phyloP scores from a whole-genome alignment of 192 early-diverging fungal genomes.

The Gryganskiella cystojenkinii region DNA sequence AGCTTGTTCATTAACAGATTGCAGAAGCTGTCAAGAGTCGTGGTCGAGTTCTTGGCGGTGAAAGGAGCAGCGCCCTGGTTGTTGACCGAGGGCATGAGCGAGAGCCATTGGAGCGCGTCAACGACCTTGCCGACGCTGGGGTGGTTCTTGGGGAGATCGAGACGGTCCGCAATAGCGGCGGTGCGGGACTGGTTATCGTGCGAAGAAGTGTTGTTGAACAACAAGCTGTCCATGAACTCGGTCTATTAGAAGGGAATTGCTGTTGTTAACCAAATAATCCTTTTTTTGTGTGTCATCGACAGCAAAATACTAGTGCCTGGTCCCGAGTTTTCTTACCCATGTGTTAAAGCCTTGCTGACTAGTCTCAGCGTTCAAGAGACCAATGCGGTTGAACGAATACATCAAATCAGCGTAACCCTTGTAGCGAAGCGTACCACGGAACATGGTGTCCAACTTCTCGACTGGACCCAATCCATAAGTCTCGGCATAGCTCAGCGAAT shows the following conservation, averaged over 20 bases:
- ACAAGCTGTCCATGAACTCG: conserved; percentile 55
- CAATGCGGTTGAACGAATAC: conserved; percentile 79
- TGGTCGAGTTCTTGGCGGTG: conserved; percentile 51
- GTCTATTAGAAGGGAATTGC: conserved; percentile 35
- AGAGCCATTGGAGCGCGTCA: conserved; percentile 68
- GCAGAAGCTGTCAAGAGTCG: conserved; percentile 88
- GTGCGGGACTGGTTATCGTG: conserved; percentile 40
- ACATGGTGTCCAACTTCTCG: conserved; percentile 86
- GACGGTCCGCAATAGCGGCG: conserved; percentile 46
- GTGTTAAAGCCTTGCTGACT: conserved; percentile 37
- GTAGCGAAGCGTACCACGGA: conserved; percentile 95
- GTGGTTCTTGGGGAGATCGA: conserved; percentile 52
- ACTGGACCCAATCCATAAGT: conserved; percentile 84
- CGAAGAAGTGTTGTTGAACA: conserved; percentile 29
- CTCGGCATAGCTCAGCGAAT: conserved; percentile 89
- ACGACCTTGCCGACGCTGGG: conserved; percentile 62
- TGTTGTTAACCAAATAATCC: background rate
- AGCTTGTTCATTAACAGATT: conserved; percentile 80
- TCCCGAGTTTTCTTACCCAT: conserved; percentile 51
- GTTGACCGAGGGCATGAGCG: conserved; percentile 29
- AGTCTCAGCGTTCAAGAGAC: conserved; percentile 73
- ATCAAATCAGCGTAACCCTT: conserved; percentile 92
- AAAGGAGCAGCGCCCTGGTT: conserved; percentile 5
- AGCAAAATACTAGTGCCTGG: background rate
- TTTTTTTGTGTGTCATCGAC: background rate